Conservation (phyloP, 2,329 filamentous ascomycete genomes). For the Talaromyces sp. region DNA sequence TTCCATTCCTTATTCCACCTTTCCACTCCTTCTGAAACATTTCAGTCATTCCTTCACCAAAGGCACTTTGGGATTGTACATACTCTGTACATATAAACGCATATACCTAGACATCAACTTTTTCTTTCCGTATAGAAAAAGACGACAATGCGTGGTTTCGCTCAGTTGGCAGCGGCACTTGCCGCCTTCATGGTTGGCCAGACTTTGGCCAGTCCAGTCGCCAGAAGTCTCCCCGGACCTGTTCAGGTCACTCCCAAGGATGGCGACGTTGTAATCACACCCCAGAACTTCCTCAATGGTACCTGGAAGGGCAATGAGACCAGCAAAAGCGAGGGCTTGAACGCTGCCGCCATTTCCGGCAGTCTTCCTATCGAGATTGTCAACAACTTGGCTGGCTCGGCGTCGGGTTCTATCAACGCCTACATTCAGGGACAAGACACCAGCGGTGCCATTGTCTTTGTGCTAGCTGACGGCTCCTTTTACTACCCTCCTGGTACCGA, state of each 20-base stretch:
- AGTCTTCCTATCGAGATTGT: slow-evolving; percentile 28
- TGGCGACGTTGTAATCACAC: slow-evolving; percentile 1
- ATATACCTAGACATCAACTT: background rate
- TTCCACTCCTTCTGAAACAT: background rate
- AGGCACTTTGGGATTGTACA: background rate
- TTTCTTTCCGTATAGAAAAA: background rate
- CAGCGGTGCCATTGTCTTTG: slow-evolving; percentile 41
- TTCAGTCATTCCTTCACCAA: background rate
- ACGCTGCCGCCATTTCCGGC: background rate
- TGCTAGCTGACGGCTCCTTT: slow-evolving; percentile 40
- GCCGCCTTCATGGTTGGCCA: slow-evolving; percentile 13
- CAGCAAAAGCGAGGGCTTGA: background rate
- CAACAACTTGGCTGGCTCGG: slow-evolving; percentile 42
- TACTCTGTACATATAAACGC: background rate
- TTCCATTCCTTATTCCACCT: background rate
- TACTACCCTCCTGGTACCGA: slow-evolving; percentile 43
- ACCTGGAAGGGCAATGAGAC: background rate
- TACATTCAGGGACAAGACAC: slow-evolving; percentile 48
- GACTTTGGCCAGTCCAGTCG: slow-evolving; percentile 10
- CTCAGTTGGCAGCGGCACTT: slow-evolving; percentile 5
- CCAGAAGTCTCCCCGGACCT: slow-evolving; percentile 4
- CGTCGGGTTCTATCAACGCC: slow-evolving; percentile 21
- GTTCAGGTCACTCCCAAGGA: slow-evolving; percentile 8
- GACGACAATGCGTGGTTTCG: slow-evolving; percentile 9
- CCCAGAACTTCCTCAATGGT: slow-evolving; percentile 13